These are phyloP conservation scores for Phytophthora chlamydospora DNA, from an alignment of 352 stramenopile species.

Conservation along the genomic window DNA sequence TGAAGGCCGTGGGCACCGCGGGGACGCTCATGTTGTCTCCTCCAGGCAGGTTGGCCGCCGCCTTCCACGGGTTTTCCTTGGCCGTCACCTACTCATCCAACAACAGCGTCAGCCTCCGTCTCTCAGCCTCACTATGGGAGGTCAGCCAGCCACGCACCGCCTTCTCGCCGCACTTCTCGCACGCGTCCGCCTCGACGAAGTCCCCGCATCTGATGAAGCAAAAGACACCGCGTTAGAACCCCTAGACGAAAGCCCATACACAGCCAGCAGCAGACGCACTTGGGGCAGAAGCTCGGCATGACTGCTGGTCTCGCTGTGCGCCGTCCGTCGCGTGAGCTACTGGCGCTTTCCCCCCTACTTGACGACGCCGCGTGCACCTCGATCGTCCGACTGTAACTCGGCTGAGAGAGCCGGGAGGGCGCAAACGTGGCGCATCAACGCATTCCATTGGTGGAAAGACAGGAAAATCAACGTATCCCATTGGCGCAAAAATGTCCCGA, in stretches of 20 bases:
- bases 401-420: slow-evolving; percentile 19
- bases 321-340: slow-evolving; percentile 17
- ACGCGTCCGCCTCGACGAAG: slow-evolving; percentile 54
- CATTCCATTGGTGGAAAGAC: slow-evolving; percentile 31
- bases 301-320: slow-evolving; percentile 17
- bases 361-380: slow-evolving; percentile 26
- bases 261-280: slow-evolving; percentile 36
- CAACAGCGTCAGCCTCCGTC: neutral
- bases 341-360: slow-evolving; percentile 26
- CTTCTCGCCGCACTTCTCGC: slow-evolving; percentile 67
- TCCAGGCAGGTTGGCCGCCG: slow-evolving; percentile 44
- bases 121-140: neutral
- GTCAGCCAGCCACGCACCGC: slow-evolving; percentile 42
- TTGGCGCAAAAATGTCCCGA: slow-evolving; percentile 17
- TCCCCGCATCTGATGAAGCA: slow-evolving; percentile 52
- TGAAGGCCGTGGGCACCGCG: slow-evolving; percentile 74
- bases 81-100: slow-evolving; percentile 38
- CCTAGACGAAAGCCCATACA: neutral
- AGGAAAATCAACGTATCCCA: no score
- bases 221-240: slow-evolving; percentile 9
- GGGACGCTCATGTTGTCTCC: slow-evolving; percentile 47
- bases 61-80: slow-evolving; percentile 60
- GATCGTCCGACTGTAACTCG: slow-evolving; percentile 31
- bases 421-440: slow-evolving; percentile 19
- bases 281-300: slow-evolving; percentile 78